Evolutionary conservation across 441 rosid species (phyloP).

Genomic region (Macaranga tanarius): DNA sequence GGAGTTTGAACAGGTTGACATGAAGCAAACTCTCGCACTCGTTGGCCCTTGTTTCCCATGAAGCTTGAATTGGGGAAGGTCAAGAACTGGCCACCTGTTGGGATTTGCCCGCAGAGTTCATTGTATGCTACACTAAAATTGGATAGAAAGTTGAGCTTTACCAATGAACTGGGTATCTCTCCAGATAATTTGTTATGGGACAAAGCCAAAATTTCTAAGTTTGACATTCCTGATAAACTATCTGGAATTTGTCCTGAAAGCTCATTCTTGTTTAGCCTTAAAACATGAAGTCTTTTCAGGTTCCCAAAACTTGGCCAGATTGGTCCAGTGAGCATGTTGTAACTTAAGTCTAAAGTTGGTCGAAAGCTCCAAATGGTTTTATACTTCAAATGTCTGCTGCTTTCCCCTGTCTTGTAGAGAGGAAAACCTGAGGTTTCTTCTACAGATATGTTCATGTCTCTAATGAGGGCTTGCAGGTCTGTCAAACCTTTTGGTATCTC

Average conservation of each 20-base stretch:
- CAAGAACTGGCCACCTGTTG: constrained; percentile 57
- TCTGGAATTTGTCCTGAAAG: constrained; percentile 59
- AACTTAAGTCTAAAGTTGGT: constrained; percentile 57
- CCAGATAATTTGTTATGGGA: constrained; percentile 55
- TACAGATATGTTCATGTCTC: background rate
- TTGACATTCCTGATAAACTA: constrained; percentile 57
- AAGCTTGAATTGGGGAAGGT: constrained; percentile 71
- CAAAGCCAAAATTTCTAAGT: constrained; percentile 64
- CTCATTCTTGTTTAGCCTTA: constrained; percentile 45
- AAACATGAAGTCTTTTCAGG: constrained; percentile 55
- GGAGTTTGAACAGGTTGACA: background rate
- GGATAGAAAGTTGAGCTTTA: constrained; percentile 53
- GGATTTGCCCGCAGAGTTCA: constrained; percentile 49
- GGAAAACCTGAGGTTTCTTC: background rate
- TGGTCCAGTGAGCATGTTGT: constrained; percentile 54
- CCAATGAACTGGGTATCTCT: constrained; percentile 47
- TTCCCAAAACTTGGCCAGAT: constrained; percentile 71
- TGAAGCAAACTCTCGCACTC: constrained; percentile 31
- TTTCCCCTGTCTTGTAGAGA: background rate
- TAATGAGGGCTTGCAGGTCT: background rate
- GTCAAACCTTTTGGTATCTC: constrained; percentile 14
- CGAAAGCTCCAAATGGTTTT: constrained; percentile 38
- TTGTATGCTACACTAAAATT: constrained; percentile 57
- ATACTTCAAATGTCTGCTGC: background rate
- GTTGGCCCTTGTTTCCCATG: constrained; percentile 49